These are phyloP conservation scores for Chlorella variabilis DNA, from an alignment of 163 green algal genomes.

Conservation along the genomic window DNA sequence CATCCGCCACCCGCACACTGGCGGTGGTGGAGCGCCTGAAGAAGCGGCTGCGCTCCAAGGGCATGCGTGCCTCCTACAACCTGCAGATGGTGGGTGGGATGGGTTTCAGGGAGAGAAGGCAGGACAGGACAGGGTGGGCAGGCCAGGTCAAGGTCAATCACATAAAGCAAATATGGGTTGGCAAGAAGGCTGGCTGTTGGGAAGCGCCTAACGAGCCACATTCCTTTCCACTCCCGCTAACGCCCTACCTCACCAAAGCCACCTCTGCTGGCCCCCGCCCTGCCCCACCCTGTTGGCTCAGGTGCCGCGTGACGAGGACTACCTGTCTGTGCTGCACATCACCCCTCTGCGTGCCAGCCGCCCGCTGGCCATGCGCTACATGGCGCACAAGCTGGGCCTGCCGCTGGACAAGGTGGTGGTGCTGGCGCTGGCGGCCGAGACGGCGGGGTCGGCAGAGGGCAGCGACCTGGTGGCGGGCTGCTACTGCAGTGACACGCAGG, in stretches of 20 bases:
- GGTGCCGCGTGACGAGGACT: conserved; percentile 46
- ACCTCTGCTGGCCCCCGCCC: too few relatives aligned
- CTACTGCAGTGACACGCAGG: conserved; percentile 18
- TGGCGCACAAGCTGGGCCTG: conserved; percentile 70
- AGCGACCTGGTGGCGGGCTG: conserved; percentile 14
- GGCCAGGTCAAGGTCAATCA: too few relatives aligned
- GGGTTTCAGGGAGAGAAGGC: too few relatives aligned
- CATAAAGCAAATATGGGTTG: too few relatives aligned
- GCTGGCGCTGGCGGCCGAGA: conserved; percentile 43
- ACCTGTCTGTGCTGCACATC: conserved; percentile 79
- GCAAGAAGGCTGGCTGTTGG: too few relatives aligned
- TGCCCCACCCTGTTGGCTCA: background rate
- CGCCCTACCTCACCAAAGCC: too few relatives aligned
- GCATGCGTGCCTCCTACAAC: conserved; percentile 67
- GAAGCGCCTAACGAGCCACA: too few relatives aligned
- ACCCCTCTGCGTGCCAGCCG: conserved; percentile 87
- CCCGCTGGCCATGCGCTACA: conserved; percentile 85
- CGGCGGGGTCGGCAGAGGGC: background rate
- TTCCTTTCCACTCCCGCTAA: too few relatives aligned
- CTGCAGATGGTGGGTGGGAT: conserved; percentile 56
- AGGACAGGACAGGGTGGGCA: too few relatives aligned
- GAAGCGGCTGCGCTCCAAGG: conserved; percentile 62
- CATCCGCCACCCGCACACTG: conserved; percentile 11
- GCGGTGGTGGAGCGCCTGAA: conserved; percentile 64
- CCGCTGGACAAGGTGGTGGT: conserved; percentile 65